Percentiles rank a stretch among this genome's conserved stretches.
phyloP scores from a whole-genome alignment of 2,329 filamentous ascomycete species.

The Acarospora socialis region DNA sequence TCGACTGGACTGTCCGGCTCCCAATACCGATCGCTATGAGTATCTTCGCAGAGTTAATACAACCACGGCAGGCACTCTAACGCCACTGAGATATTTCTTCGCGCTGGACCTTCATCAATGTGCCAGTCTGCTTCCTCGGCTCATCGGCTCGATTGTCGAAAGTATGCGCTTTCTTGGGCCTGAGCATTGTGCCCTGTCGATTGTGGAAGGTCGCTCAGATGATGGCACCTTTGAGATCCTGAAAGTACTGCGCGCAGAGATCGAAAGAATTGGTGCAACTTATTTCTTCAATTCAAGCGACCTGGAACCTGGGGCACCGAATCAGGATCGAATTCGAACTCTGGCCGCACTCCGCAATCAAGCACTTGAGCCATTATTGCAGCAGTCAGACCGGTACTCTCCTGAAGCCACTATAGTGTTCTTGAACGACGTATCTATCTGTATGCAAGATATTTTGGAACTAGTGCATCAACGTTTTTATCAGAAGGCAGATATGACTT shows the following conservation, averaged over 20 bases:
- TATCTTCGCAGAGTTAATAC: conserved; percentile 3
- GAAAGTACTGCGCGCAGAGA: conserved; percentile 23
- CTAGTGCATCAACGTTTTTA: conserved; percentile 34
- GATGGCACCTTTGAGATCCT: conserved; percentile 42
- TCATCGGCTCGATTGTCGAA: conserved; percentile 39
- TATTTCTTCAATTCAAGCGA: conserved; percentile 22
- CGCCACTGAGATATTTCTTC: conserved; percentile 31
- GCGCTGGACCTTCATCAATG: conserved; percentile 38
- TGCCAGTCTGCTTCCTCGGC: conserved; percentile 32
- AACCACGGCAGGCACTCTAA: background rate
- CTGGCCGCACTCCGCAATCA: conserved; percentile 40
- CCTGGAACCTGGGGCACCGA: conserved; percentile 26
- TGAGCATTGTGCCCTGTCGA: conserved; percentile 36
- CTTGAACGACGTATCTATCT: conserved; percentile 40
- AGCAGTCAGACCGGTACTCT: conserved; percentile 14
- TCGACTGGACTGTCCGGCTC: conserved; percentile 6
- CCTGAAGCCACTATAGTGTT: conserved; percentile 35
- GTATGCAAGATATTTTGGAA: conserved; percentile 43
- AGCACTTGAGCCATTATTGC: conserved; percentile 34
- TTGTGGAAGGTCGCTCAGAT: conserved; percentile 41
- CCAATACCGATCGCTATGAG: conserved; percentile 4
- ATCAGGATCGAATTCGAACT: conserved; percentile 31
- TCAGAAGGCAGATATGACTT: conserved; percentile 41
- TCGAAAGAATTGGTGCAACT: conserved; percentile 22
- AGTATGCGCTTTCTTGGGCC: conserved; percentile 37